phyloP scores from a whole-genome alignment of 208 protist species.

The Porcisia deanei region DNA sequence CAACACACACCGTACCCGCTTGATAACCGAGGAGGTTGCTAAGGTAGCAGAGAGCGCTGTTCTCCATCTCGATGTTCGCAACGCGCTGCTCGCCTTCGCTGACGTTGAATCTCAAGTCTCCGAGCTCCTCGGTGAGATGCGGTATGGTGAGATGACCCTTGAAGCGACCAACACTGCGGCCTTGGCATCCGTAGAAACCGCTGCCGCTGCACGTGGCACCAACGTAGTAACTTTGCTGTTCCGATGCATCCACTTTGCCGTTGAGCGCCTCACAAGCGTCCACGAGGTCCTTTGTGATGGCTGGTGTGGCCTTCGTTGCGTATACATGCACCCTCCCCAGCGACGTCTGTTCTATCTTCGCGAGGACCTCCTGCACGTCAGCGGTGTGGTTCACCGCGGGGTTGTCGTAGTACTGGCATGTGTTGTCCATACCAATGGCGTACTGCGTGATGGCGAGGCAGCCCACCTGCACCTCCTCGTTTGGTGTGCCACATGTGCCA shows the following conservation, averaged over 20 bases:
- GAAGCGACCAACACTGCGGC: constrained; percentile 67
- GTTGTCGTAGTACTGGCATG: constrained; percentile 68
- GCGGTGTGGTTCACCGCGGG: constrained; percentile 22
- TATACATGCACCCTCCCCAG: constrained; percentile 64
- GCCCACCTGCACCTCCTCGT: constrained; percentile 40
- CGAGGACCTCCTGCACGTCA: constrained; percentile 49
- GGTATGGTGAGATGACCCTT: constrained; percentile 43
- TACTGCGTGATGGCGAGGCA: constrained; percentile 66
- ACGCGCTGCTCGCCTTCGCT: constrained; percentile 44
- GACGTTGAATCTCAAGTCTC: constrained; percentile 45
- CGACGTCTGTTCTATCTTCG: constrained; percentile 33
- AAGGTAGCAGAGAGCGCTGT: constrained; percentile 67
- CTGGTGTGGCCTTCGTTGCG: constrained; percentile 55
- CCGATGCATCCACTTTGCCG: constrained; percentile 11
- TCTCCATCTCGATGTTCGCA: constrained; percentile 86
- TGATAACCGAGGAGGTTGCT: constrained; percentile 66
- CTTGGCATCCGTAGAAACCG: constrained; percentile 84
- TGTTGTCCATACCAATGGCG: constrained; percentile 81
- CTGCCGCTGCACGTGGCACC: constrained; percentile 65
- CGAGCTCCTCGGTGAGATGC: constrained; percentile 57
- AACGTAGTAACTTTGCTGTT: constrained; percentile 50
- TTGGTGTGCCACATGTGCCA: constrained; percentile 74
- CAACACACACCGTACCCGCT: constrained; percentile 62
- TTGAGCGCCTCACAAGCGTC: constrained; percentile 47
- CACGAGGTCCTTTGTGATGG: constrained; percentile 49